These are phyloP conservation scores for Lodderomyces theae DNA, from an alignment of 1,139 yeast genomes.

Conservation along the genomic window DNA sequence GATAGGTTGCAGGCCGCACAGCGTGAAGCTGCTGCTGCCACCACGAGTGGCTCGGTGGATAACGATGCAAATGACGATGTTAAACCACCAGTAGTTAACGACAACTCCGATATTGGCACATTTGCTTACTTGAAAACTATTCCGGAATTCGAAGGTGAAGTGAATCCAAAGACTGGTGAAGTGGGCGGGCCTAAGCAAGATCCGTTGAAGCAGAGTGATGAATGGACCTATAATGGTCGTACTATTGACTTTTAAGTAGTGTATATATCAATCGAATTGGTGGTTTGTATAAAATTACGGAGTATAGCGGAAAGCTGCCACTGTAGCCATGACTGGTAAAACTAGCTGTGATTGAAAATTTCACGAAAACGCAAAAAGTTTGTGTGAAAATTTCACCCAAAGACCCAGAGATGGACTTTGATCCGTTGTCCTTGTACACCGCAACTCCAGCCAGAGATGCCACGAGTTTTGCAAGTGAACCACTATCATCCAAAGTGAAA, in stretches of 20 bases:
- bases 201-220: conserved; percentile 72
- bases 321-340: too few relatives aligned
- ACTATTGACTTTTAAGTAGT: conserved; percentile 91
- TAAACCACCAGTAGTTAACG: conserved; percentile 23
- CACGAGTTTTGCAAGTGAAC: not conserved
- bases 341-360: too few relatives aligned
- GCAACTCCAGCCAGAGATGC: conserved; percentile 17
- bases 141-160: conserved; percentile 95
- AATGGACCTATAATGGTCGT: conserved; percentile 93
- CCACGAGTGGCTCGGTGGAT: conserved; percentile 10
- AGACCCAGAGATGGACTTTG: conserved; percentile 42
- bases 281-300: too few relatives aligned
- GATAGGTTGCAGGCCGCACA: conserved; percentile 28
- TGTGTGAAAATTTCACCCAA: too few relatives aligned
- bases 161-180: conserved; percentile 92
- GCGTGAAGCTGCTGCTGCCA: conserved; percentile 1
- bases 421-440: conserved; percentile 43
- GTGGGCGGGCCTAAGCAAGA: conserved; percentile 99
- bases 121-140: conserved; percentile 70
- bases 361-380: too few relatives aligned
- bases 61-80: conserved; percentile 19
- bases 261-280: too few relatives aligned
- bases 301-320: too few relatives aligned
- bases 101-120: conserved; percentile 51
- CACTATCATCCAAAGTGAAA: not conserved